phyloP scores from a whole-genome alignment of 805 yeast species.

The Monosporozyma solicola region DNA sequence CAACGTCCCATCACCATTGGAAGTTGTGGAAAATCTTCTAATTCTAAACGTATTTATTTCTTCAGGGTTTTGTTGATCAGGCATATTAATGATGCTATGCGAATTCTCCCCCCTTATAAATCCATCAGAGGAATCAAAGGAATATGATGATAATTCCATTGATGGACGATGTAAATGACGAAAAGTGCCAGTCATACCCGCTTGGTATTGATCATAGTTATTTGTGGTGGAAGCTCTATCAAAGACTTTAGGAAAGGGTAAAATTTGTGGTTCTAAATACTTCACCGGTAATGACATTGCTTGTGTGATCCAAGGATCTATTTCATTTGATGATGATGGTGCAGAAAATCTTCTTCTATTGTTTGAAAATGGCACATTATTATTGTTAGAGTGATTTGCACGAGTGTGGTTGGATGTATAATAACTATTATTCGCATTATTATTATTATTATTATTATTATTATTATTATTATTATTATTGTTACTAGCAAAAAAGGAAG shows the following conservation, averaged over 20 bases:
- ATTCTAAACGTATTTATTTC: slow-evolving; percentile 16
- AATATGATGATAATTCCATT: neutral
- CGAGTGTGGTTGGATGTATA: neutral
- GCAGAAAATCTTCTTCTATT: slow-evolving; percentile 11
- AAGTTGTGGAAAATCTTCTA: slow-evolving; percentile 24
- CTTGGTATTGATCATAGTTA: neutral
- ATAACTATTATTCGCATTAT: neutral
- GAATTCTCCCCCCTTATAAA: neutral
- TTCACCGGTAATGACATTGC: slow-evolving; percentile 24
- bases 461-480: neutral
- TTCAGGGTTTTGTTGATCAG: neutral
- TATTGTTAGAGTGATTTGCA: neutral
- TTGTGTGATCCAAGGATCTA: slow-evolving; percentile 22
- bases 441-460: neutral
- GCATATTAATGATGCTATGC: neutral
- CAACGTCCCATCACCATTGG: slow-evolving; percentile 12
- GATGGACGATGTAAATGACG: slow-evolving; percentile 2
- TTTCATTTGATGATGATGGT: slow-evolving; percentile 4
- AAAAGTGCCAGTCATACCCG: neutral
- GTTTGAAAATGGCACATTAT: neutral
- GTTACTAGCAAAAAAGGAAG: neutral
- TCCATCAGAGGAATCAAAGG: slow-evolving; percentile 1
- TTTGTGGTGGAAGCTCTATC: slow-evolving; percentile 2
- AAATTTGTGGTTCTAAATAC: slow-evolving; percentile 23
- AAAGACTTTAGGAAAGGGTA: slow-evolving; percentile 25